Base-by-base conservation (phyloP, 352 stramenopile genomes). In the Globisporangium viniferum region DNA sequence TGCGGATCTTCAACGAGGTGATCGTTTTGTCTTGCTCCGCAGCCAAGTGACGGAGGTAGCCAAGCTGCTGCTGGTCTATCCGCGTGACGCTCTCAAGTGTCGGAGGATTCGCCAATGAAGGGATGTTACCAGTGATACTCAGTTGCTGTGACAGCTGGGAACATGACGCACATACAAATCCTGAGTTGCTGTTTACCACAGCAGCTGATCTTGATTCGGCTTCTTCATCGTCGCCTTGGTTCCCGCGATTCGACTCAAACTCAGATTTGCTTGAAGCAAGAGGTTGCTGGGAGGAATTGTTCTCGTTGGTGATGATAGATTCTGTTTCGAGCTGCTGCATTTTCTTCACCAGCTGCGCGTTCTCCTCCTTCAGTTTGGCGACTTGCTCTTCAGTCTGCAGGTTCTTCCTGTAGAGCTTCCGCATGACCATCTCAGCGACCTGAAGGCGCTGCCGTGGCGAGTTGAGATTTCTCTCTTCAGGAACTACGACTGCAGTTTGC, bases 341-440 rank as follows among this genome's bases (percentile, higher is more conserved):
- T 73, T 56, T 64, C n/a, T 71, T 49, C 18, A 35, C 15, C 24
- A 76, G 39, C 22, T 57, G n/a, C 2, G 68, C 59, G 48, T 78
- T 79, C 35, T 81, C 66, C 6, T 66, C 49, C 51, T 78, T 75
- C 7, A 77, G 44, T 7, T 59, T 51, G 0, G 65, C 68, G 12
- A 79, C 64, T 1, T 70, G 70, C 44, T 85, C 70, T 29, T 88
- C 79, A 0, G 75, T 77, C 18, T 76, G 59, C 39, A 85, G 24
- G 49, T 85, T 88, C 62, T 84, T 83, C 62, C 77, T 75, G 63
- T 85, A 88, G 2, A 88, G 73, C 59, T 88, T 88, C 36, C 76
- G 75, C 73, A 88, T 88, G 56, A 88, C 79, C 73, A 82, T 82
- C 64, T 88, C 79, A 2, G 79, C 79, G 20, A 88, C 68, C 24